Evolutionary conservation across 1,139 yeast species (phyloP), one percentile per base, ranked within the genome.

Genomic region (Scheffersomyces segobiensis): DNA sequence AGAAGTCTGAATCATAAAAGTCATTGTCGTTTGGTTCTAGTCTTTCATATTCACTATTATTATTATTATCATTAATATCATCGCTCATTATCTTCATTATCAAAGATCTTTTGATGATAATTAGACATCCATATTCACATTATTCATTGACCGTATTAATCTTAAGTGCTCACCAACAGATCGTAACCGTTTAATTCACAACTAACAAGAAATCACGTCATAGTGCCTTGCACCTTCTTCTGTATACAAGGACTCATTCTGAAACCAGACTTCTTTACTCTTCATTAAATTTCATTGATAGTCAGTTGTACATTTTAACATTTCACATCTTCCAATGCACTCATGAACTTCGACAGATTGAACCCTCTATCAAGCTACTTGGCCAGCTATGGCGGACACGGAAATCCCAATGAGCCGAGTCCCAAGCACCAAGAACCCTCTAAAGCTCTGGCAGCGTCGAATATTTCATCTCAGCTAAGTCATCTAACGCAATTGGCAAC

Each of bases 271-370:
- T 24, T 24, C 8, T 24, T 2, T 24, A 24, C 32, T 6, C 8
- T 32, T 32, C 42, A 32, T 32, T 32, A 32, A 32, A 1, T 2
- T 32, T 32, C 12, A 32, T 8, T 32, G 17, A 32, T 32, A 32
- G 14, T 8, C 42, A 32, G 42, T 10, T 32, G 42, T 32, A 32
- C 8, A 1, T 2, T 32, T 10, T 32, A 1, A 32, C 12, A 14
- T 6, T 24, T 32, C 7, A 32, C 12, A 32, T 32, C 42, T 24
- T 32, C 42, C 14, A 32, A 32, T 32, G 42, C 42, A 32, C 42
- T 32, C 24, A 75, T 76, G 79, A 76, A 75, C 64, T 74, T 75
- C 57, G 78, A 73, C 60, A 63, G 74, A 56, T 68, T 73, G 53
- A 72, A 71, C 61, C 77, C 75, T 32, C 64, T 75, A 53, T 64